Base-by-base conservation (phyloP, 352 stramenopile genomes). In the Phytophthora capsici region DNA sequence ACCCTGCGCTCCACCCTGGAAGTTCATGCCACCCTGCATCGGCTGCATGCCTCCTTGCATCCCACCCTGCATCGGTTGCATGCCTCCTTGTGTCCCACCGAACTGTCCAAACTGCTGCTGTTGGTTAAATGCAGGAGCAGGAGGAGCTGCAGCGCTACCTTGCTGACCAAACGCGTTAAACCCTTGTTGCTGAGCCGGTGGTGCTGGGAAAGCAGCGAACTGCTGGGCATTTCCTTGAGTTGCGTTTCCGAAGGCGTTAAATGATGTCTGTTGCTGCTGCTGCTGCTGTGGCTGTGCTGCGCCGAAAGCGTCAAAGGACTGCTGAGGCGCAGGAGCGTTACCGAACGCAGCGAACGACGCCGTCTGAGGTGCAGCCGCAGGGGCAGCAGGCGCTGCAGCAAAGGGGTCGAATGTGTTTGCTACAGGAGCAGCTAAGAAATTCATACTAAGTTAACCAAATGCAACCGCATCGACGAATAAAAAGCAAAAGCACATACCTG, bases 341-440 rank as follows among this genome's bases (percentile, higher is more conserved):
- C 64, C 75, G 47, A 88, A 90, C 10, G 67, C 69, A 48, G 66
- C 71, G 44, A 85, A 82, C 19, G 64, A 65, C 19, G 71, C 46
- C 7, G 69, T 68, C 37, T 70, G 65, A 17, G 69, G 51, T 10
- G 64, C 54, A 51, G 47, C 47, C 7, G 50, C 59, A 26, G 67
- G 48, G 17, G 61, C 64, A 26, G 73, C 75, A 55, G 77, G 63
- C 14, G 71, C 55, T 9, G 69, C 82, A 58, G 69, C 82, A 58
- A 94, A 94, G 5, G 86, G 84, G 49, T 94, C 86, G 41, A 94
- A 93, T 43, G 75, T 75, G 50, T 61, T 80, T 23, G 68, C 57
- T 67, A 54, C 70, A 46, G 55, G 55, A 50, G 61, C 46, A 48
- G 69, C 50, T 75, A 34, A 12, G 17, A 20, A 41, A 41, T 16